These are phyloP conservation scores for Lichtheimia ornata DNA, from an alignment of 371 early-diverging fungal genomes.

Conservation along the genomic window DNA sequence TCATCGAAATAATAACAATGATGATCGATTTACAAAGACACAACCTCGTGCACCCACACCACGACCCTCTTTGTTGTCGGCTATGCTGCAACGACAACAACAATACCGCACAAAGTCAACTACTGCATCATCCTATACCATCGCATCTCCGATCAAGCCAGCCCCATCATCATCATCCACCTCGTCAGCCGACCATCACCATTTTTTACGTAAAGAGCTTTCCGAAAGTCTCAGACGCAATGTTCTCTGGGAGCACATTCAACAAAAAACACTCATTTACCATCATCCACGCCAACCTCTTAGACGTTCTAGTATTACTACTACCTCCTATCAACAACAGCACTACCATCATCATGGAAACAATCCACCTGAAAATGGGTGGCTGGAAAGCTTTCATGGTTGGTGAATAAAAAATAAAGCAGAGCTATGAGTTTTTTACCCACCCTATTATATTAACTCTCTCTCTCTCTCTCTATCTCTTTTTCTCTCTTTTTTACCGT, in stretches of 20 bases:
- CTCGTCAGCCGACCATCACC: slow-evolving; percentile 12
- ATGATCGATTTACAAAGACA: slow-evolving; percentile 18
- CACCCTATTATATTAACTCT: no score
- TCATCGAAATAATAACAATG: slow-evolving; percentile 8
- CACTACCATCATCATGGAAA: slow-evolving; percentile 2
- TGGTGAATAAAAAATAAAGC: slow-evolving; percentile 10
- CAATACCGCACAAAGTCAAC: background rate
- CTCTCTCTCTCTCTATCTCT: no score
- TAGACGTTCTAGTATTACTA: background rate
- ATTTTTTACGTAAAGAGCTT: slow-evolving; percentile 23
- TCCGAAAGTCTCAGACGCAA: slow-evolving; percentile 26
- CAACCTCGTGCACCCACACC: slow-evolving; percentile 16
- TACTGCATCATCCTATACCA: slow-evolving; percentile 7
- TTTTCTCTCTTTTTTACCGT: no score
- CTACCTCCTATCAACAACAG: slow-evolving; percentile 9
- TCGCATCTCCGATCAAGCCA: background rate
- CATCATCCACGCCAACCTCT: background rate
- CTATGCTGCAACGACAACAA: slow-evolving; percentile 14
- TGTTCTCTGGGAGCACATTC: slow-evolving; percentile 29
- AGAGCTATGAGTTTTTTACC: no score
- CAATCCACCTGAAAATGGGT: slow-evolving; percentile 19
- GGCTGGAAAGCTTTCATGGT: slow-evolving; percentile 31
- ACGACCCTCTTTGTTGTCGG: slow-evolving; percentile 22
- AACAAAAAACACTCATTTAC: slow-evolving; percentile 26
- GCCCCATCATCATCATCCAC: slow-evolving; percentile 7